Conservation (phyloP, 1,284 basidiomycete species). For the Singerocomus inundabilis region DNA sequence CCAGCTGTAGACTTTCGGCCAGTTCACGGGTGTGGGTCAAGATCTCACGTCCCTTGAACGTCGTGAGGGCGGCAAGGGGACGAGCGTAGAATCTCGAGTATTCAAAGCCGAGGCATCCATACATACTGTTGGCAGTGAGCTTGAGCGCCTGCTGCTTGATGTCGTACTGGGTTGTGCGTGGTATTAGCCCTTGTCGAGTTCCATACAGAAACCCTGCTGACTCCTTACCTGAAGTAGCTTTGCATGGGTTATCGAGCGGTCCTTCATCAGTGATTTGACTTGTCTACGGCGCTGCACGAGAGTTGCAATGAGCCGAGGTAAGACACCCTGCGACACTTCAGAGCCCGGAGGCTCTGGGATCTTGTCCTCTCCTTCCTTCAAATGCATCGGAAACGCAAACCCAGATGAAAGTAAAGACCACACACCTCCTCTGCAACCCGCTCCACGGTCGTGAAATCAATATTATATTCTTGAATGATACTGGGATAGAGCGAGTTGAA, state of each 20-base stretch:
- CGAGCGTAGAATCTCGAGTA: slow-evolving; percentile 97
- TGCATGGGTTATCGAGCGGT: slow-evolving; percentile 70
- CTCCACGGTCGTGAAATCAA: slow-evolving; percentile 97
- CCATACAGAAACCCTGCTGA: background rate
- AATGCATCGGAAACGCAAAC: slow-evolving; percentile 2
- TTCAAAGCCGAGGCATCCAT: slow-evolving; percentile 98
- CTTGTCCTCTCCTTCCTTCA: slow-evolving; percentile 75
- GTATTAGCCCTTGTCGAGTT: slow-evolving; percentile 8
- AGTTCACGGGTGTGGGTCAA: slow-evolving; percentile 91
- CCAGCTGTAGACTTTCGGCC: slow-evolving; percentile 86
- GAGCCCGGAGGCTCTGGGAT: slow-evolving; percentile 86
- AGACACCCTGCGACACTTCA: slow-evolving; percentile 79
- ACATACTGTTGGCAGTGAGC: slow-evolving; percentile 99
- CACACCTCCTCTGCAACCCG: slow-evolving; percentile 65
- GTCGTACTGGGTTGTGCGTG: slow-evolving; percentile 64
- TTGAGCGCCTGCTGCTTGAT: slow-evolving; percentile 98
- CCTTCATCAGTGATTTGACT: slow-evolving; percentile 97
- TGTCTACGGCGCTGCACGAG: slow-evolving; percentile 87
- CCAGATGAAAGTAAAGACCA: slow-evolving; percentile 19
- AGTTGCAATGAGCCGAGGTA: slow-evolving; percentile 94
- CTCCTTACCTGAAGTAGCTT: slow-evolving; percentile 79
- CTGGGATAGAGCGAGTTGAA: slow-evolving; percentile 99
- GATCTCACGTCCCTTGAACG: slow-evolving; percentile 98
- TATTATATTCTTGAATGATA: slow-evolving; percentile 99
- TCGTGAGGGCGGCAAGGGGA: slow-evolving; percentile 94